These are phyloP conservation scores for Cenchrus fungigraminus DNA, from an alignment of 176 grass and related monocot genomes.

Conservation along the genomic window DNA sequence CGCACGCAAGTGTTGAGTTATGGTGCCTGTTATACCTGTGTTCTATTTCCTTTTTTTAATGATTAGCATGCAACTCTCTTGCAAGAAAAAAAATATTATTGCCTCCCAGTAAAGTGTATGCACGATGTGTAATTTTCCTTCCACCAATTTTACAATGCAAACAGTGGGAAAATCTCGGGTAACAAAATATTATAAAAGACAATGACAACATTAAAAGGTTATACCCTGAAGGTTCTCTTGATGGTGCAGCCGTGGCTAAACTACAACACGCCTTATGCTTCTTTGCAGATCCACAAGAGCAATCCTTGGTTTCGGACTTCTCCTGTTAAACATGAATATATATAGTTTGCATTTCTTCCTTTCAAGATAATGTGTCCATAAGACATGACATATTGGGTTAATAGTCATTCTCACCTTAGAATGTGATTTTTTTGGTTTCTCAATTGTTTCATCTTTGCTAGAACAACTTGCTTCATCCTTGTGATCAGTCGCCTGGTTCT, in stretches of 20 bases:
- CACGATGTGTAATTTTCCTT: background rate
- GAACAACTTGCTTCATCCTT: conserved; percentile 40
- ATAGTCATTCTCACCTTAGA: background rate
- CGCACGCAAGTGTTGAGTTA: too few species aligned
- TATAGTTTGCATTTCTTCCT: conserved; percentile 6
- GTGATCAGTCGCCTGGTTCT: background rate
- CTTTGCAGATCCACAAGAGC: conserved; percentile 62
- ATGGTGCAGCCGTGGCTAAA: conserved; percentile 38
- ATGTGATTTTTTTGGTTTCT: conserved; percentile 23
- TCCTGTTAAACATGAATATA: conserved; percentile 14
- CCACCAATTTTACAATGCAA: background rate
- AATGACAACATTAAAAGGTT: background rate
- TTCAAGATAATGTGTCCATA: conserved; percentile 8
- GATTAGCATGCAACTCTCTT: background rate
- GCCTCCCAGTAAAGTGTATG: background rate
- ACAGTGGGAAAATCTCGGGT: background rate
- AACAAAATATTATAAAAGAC: conserved; percentile 14
- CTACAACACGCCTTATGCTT: conserved; percentile 64
- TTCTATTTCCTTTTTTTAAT: background rate
- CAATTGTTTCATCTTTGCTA: conserved; percentile 35
- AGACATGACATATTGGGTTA: background rate
- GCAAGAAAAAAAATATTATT: background rate
- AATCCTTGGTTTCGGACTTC: conserved; percentile 50
- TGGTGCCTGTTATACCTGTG: too few species aligned
- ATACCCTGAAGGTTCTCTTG: conserved; percentile 53